Conservation (phyloP, 164 flowering plant species). For the Vitis rotundifolia region DNA sequence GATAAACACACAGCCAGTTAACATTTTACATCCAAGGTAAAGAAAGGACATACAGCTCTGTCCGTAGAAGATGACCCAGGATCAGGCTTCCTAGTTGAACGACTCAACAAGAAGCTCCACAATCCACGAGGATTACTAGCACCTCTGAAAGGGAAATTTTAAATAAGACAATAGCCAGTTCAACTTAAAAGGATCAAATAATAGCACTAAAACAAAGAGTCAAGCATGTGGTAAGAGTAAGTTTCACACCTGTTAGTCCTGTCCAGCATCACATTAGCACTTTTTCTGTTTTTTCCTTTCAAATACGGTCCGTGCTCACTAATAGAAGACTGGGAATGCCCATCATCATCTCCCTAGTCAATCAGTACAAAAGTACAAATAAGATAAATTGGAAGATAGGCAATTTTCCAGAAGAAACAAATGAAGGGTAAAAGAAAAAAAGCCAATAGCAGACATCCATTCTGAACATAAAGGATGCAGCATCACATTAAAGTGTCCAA, state of each 20-base stretch:
- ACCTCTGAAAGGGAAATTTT: constrained; percentile 21
- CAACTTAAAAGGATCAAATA: neutral
- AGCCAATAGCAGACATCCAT: neutral
- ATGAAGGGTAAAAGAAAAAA: neutral
- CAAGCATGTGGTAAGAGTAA: neutral
- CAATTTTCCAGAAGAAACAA: neutral
- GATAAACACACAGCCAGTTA: neutral
- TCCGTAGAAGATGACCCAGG: constrained; percentile 30
- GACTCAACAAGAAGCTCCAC: constrained; percentile 59
- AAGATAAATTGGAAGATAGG: neutral
- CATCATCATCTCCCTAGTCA: constrained; percentile 60
- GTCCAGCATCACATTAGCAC: constrained; percentile 19
- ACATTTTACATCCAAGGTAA: neutral
- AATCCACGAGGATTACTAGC: constrained; percentile 49
- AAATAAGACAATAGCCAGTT: neutral
- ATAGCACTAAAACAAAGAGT: neutral
- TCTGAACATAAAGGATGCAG: neutral
- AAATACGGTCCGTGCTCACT: constrained; percentile 30
- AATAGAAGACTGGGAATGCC: constrained; percentile 28
- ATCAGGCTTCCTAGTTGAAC: constrained; percentile 31
- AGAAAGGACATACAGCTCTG: constrained; percentile 39
- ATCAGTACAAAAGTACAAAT: constrained; percentile 8
- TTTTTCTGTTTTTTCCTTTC: constrained; percentile 34
- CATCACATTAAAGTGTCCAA: neutral
- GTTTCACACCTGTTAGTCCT: constrained; percentile 34